Percentiles rank a stretch among this genome's conserved stretches.
Conservation (phyloP, 2,329 filamentous ascomycete genomes). For the Penicillium sp. region DNA sequence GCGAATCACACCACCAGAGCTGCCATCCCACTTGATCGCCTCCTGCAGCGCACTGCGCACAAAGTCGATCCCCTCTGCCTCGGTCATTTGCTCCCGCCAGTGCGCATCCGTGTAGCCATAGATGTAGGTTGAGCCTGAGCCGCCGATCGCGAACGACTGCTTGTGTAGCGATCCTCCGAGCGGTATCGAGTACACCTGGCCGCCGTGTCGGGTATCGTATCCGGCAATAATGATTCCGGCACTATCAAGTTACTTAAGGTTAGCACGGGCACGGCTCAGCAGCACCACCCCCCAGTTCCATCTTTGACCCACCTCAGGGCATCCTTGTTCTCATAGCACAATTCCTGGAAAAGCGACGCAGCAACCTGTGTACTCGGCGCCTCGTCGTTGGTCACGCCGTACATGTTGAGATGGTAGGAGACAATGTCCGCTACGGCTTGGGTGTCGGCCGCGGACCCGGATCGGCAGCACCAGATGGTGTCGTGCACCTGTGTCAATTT, state of each 20-base stretch:
- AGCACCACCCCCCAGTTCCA: too few relatives aligned
- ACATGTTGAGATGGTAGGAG: slow-evolving; percentile 92
- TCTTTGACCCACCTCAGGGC: slow-evolving; percentile 72
- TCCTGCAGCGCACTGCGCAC: slow-evolving; percentile 90
- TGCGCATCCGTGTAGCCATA: slow-evolving; percentile 98
- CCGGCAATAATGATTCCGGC: slow-evolving; percentile 98
- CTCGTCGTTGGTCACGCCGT: slow-evolving; percentile 87
- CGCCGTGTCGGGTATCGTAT: slow-evolving; percentile 92
- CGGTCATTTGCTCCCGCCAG: slow-evolving; percentile 94
- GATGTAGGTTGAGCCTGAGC: slow-evolving; percentile 97
- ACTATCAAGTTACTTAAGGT: slow-evolving; percentile 50
- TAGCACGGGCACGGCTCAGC: too few relatives aligned
- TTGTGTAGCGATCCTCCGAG: slow-evolving; percentile 97
- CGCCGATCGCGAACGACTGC: slow-evolving; percentile 92
- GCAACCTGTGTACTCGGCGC: slow-evolving; percentile 92
- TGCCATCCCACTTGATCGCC: slow-evolving; percentile 99
- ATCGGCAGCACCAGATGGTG: slow-evolving; percentile 99
- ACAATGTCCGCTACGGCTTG: slow-evolving; percentile 98
- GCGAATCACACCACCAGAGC: slow-evolving; percentile 95
- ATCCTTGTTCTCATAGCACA: slow-evolving; percentile 98
- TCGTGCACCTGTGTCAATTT: slow-evolving; percentile 98
- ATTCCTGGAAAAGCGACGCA: slow-evolving; percentile 93
- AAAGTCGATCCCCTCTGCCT: slow-evolving; percentile 86
- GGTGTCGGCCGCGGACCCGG: slow-evolving; percentile 94
- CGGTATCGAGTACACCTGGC: slow-evolving; percentile 96